These are phyloP conservation scores for Lenwebbia sp. DNA, from an alignment of 345 rosid species.

Conservation along the genomic window DNA sequence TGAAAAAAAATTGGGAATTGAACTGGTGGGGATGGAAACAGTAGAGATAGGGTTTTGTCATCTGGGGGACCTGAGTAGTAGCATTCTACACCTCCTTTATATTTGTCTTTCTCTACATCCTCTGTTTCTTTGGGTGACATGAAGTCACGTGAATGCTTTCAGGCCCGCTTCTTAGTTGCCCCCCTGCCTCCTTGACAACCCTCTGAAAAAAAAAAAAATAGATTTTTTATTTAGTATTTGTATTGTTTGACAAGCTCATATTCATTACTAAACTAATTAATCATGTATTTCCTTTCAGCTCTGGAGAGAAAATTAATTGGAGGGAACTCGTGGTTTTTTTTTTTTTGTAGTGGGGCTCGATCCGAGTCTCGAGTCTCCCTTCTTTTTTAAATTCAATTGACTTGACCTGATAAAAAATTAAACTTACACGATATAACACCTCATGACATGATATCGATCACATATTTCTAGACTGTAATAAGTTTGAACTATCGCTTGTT, in stretches of 20 bases:
- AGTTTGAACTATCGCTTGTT: background rate
- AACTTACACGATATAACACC: background rate
- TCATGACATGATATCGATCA: background rate
- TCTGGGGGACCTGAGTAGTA: slow-evolving; percentile 19
- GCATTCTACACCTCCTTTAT: slow-evolving; percentile 29
- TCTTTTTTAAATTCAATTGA: background rate
- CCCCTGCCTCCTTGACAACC: background rate
- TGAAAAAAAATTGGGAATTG: background rate
- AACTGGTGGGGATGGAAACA: background rate
- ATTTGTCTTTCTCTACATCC: slow-evolving; percentile 21
- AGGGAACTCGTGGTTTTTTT: background rate
- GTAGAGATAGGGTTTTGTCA: slow-evolving; percentile 23
- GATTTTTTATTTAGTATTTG: background rate
- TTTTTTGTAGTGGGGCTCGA: background rate
- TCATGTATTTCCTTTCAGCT: background rate
- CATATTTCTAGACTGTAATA: background rate
- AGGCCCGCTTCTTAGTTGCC: slow-evolving; percentile 8
- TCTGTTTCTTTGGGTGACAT: slow-evolving; percentile 19
- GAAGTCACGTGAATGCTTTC: slow-evolving; percentile 38
- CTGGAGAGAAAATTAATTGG: background rate
- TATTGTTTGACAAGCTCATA: background rate
- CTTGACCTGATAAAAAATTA: background rate
- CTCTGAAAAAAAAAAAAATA: background rate
- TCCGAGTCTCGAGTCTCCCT: background rate
- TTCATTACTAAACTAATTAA: background rate